Base-by-base conservation (phyloP, 1,284 basidiomycete genomes). In the Malassezia globosa region DNA sequence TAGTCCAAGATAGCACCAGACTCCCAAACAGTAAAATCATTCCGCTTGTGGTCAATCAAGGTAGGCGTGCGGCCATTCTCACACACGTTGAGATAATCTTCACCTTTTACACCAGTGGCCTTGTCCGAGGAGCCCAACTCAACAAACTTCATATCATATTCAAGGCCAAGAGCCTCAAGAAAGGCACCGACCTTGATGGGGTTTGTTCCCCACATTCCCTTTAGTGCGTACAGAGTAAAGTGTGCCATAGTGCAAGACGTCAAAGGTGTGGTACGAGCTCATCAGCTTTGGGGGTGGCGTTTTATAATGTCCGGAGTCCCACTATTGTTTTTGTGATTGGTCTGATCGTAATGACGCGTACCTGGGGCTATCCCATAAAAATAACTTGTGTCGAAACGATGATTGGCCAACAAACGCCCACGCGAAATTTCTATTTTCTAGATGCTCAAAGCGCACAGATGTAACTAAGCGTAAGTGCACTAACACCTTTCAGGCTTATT, bases 61-160 rank as follows among this genome's bases (percentile, higher is more conserved):
- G 57, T 54, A 13, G 64, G 63, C 1, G 65, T 64, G 1, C 63
- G 49, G 8, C 64, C 64, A 46, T 65, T 66, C 24, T 56, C 59
- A 46, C 61, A 61, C 37, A 64, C 34, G 37, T 57, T 52, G 25
- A 66, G 52, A 45, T 56, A 66, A 35, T 64, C 61, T 33, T 46
- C 51, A 5, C 56, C 54, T 55, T 68, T 68, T 36, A 68, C 64
- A 16, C 64, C 64, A 19, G 54, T 61, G 38, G 59, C 51, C n/a
- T 59, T 60, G 26, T 68, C 64, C n/a, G n/a, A 16, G 19, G 35
- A 37, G 34, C 55, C 51, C 35, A 66, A 63, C 35, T 54, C 58
- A 26, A 64, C 54, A 2, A 54, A 40, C 8, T 60, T 50, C 11
- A 62, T 53, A 5, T 66, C 59, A 51, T 66, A 68, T 0, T 46